Base-by-base conservation (phyloP, 169 alveolate genomes). In the Toxoplasma gondii region DNA sequence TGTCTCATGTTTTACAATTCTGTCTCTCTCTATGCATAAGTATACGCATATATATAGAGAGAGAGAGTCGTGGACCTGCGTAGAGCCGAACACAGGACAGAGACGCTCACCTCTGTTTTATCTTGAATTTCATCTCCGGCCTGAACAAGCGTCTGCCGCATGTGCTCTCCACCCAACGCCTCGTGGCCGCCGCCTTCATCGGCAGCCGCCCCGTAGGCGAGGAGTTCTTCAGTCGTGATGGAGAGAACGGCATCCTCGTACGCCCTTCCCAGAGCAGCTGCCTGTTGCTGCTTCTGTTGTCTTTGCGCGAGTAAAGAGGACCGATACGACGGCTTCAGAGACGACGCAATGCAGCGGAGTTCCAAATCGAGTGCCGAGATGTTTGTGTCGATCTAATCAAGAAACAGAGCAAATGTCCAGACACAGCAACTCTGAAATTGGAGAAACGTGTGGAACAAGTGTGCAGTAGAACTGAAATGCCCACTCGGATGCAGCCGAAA, bases 71-170 rank as follows among this genome's bases (percentile, higher is more conserved):
- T 34, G 4, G 43, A n/a, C 27, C 5, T 12, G 36, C 34, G 53
- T 34, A 39, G 44, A 36, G 9, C 10, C 34, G 49, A 34, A 27
- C 43, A 27, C 58, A 36, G 88, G n/a, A 34, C 88, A 27, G 88
- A 39, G 29, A 19, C 36, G 5, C 91, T 38, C n/a, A 92, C 95
- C 43, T 92, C 88, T 1, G 95, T 92, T 84, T 92, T 69, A 54
- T 92, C 95, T 64, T 92, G 95, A 27, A 67, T 69, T 22, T 92
- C 95, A 58, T 92, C 95, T 17, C 95, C 95, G n/a, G 83, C 53
- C 80, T 43, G 88, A 38, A 92, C 86, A 19, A 92, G 92, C 36
- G 39, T 80, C 53, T 92, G 88, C 43, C 95, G 54, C 64, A 54
- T 74, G 27, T 64, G 83, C 91, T 92, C 91, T 43, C 88, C 38